phyloP scores from a whole-genome alignment of 129 eudicot genomes.

The Pseudognaphalium luteoalbum region DNA sequence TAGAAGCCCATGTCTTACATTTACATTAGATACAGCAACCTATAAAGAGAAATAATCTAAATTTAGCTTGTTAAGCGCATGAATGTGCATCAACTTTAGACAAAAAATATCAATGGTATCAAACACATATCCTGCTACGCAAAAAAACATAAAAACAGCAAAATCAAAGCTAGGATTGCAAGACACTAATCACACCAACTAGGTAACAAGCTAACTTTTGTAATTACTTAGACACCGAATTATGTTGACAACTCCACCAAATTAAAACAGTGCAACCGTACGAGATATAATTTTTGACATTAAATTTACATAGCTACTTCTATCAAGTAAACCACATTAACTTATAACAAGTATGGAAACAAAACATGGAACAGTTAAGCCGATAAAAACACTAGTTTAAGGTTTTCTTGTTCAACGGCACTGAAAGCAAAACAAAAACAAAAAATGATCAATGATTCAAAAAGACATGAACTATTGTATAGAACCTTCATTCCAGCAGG shows the following conservation, averaged over 20 bases:
- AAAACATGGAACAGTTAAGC: neutral
- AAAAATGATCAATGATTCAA: neutral
- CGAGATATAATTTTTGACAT: too few species aligned
- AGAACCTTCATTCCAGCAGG: constrained; percentile 90
- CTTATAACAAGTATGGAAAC: constrained; percentile 1
- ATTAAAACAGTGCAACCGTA: neutral
- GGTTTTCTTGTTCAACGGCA: neutral
- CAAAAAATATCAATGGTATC: neutral
- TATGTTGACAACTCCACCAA: constrained; percentile 6
- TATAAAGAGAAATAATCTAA: constrained; percentile 23
- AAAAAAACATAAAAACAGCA: neutral
- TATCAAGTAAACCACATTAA: neutral
- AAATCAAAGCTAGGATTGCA: constrained; percentile 11
- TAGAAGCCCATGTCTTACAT: constrained; percentile 73
- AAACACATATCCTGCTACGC: neutral
- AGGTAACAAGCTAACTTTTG: constrained; percentile 1
- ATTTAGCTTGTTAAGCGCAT: neutral
- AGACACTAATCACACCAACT: constrained; percentile 6
- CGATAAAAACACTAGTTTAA: neutral
- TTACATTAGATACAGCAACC: constrained; percentile 75
- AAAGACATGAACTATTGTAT: neutral
- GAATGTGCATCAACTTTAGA: neutral
- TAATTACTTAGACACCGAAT: neutral
- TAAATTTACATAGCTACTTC: neutral
- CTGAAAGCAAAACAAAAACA: constrained; percentile 2